Evolutionary conservation across 1,284 basidiomycete species (phyloP), one percentile per base, ranked within the genome.

Genomic region (Ceratobasidium sp.): DNA sequence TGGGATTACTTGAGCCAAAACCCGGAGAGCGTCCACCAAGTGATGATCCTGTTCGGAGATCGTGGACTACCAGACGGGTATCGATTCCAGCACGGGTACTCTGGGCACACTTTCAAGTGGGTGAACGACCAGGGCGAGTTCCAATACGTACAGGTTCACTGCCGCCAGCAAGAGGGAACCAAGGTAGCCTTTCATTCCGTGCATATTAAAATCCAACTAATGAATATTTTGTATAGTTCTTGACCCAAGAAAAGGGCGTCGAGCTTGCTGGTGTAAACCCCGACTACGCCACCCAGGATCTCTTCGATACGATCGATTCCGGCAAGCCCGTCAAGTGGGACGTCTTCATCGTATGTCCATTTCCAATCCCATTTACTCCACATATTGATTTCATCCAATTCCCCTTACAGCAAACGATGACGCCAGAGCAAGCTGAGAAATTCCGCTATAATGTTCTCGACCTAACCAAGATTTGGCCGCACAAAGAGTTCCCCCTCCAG

Each of bases 1-100:
- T 93, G 92, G 92, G 95, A 97, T 83, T 98, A 97, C 82, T 88
- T 96, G 57, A 87, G 88, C n/a, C 92, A 93, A 84, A 97, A 97
- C 86, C 94, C 95, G 22, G 96, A 97, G 85, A 75, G 60, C 1
- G 90, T 94, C 76, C 96, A 97, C 82, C 95, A 97, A 83, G 88
- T 97, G 81, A 89, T 95, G 90, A 93, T 93, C 78, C 88, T 95
- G 76, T 94, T 95, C 87, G 91, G 90, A 29, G 96, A 98, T 84
- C 94, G 96, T 80, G 97, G 96, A 75, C 96, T 93, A 71, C 95
- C 96, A 22, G 88, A 93, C 78, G 93, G 93, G 33, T 95, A 86
- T 85, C 90, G 93, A 83, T 85, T 90, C 79, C 87, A 90, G 89
- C 93, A 98, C 84, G 96, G 95, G 24, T 98, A 96, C 87, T 93